A percentile compares a stretch with the other conserved stretches of the same genome.
Conservation (phyloP, 2,329 filamentous ascomycete species). For the Myriangium duriaei region DNA sequence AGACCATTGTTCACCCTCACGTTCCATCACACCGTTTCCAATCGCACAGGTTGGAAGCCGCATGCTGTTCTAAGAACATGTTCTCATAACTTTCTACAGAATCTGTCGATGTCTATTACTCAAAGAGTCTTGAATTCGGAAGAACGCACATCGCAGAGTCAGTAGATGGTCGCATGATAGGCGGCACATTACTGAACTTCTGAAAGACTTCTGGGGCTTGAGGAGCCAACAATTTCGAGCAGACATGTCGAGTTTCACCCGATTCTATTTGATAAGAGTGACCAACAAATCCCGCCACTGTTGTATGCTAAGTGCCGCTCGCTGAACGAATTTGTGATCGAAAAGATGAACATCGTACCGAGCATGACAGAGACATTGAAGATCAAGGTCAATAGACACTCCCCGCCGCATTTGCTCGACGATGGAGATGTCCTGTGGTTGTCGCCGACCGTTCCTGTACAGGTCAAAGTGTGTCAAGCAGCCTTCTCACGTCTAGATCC, state of each 20-base stretch:
- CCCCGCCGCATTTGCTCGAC: conserved; percentile 30
- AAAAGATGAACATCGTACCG: conserved; percentile 17
- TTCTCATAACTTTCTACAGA: neutral
- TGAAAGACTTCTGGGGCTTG: conserved; percentile 13
- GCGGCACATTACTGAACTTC: no score
- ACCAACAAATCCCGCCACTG: conserved; percentile 28
- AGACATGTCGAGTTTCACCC: conserved; percentile 35
- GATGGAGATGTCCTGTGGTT: conserved; percentile 30
- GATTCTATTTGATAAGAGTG: conserved; percentile 32
- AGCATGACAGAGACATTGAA: conserved; percentile 10
- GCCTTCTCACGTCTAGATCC: no score
- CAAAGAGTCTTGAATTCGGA: conserved; percentile 15
- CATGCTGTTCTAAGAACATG: neutral
- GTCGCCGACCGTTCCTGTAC: conserved; percentile 19
- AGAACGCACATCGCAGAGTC: conserved; percentile 16
- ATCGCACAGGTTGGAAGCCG: neutral
- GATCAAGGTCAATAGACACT: conserved; percentile 16
- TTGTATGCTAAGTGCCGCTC: conserved; percentile 37
- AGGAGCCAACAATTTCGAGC: conserved; percentile 30
- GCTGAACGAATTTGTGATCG: conserved; percentile 29
- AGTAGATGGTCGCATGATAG: no score
- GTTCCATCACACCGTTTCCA: neutral
- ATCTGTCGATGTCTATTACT: neutral
- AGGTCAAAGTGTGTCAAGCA: conserved; percentile 12
- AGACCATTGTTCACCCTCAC: no score